Evolutionary conservation across 495 filamentous ascomycete genomes (phyloP), one percentile per base, ranked within the genome.

Genomic region (Parachaetomium inaequale): DNA sequence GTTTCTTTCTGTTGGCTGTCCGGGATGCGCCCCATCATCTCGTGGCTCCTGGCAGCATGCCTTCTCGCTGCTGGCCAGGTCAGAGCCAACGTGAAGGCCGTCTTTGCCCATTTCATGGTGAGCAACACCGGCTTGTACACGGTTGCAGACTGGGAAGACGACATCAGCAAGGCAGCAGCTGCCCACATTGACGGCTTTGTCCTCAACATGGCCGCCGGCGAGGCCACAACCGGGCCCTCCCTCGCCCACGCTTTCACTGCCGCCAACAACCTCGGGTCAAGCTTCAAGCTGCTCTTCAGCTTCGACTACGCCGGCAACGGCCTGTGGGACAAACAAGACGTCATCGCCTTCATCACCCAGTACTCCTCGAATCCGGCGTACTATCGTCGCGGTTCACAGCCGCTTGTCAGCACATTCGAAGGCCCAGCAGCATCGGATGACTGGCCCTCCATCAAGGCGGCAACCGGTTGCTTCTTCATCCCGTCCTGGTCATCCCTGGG

Each of bases 281-380:
- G 7, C 15, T 76, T 78, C 61, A 74, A 73, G 66, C 69, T 76
- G 5, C 74, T 78, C 65, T 75, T 78, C 58, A 74, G 70, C 34
- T 77, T 76, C 53, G 76, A 76, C 61, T 74, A 76, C 51, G 67
- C 63, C 55, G 69, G 64, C 29, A 69, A 65, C 19, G 71, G 53
- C n/a, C 64, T 29, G 0, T 67, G 61, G 61, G 36, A 66, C 55
- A 68, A 68, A 23, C 32, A 52, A 45, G 46, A 61, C n/a, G 69
- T 74, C 61, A 65, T 63, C 46, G 43, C 32, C 26, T 6, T 21
- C 43, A 46, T 46, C n/a, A 21, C 5, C 34, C 58, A 64, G 5
- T 77, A 70, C 61, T 64, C 61, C 14, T 58, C 63, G 34, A 66
- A 72, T 42, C 6, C 58, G 1, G 69, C 67, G 2, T 72, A 78